Evolutionary conservation across 306 rosid species (phyloP).

Genomic region (Dalbergia cultrata): DNA sequence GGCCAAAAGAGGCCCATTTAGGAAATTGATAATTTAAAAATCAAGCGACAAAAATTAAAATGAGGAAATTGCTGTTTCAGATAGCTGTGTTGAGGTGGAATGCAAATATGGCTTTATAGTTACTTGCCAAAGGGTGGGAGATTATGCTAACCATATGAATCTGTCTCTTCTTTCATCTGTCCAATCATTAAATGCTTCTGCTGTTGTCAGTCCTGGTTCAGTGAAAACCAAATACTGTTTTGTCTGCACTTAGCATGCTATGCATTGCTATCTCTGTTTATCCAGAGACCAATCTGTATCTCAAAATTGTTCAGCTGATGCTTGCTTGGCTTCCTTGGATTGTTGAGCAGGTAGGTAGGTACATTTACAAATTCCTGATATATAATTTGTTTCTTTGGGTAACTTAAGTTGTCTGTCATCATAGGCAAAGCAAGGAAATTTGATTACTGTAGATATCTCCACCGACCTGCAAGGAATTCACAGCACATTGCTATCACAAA

Average conservation of each 20-base stretch:
- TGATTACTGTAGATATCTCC: slow-evolving; percentile 60
- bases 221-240: slow-evolving; percentile 67
- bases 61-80: slow-evolving; percentile 58
- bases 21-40: slow-evolving; percentile 56
- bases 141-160: slow-evolving; percentile 71
- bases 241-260: slow-evolving; percentile 86
- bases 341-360: slow-evolving; percentile 72
- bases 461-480: slow-evolving; percentile 89
- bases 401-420: slow-evolving; percentile 45
- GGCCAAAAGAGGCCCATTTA: slow-evolving; percentile 78
- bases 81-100: slow-evolving; percentile 55
- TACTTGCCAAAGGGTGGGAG: slow-evolving; percentile 61
- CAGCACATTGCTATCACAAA: slow-evolving; percentile 68
- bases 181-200: slow-evolving; percentile 61
- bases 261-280: slow-evolving; percentile 73
- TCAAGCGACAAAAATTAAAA: slow-evolving; percentile 73
- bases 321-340: slow-evolving; percentile 87
- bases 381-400: slow-evolving; percentile 34
- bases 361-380: slow-evolving; percentile 39
- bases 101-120: slow-evolving; percentile 53
- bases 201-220: slow-evolving; percentile 50
- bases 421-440: slow-evolving; percentile 73
- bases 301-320: slow-evolving; percentile 75
- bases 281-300: slow-evolving; percentile 73
- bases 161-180: slow-evolving; percentile 65